A percentile compares a stretch with the other conserved stretches of the same genome.
Conservation (phyloP, 2,329 filamentous ascomycete genomes). For the Alternaria metachromatica region DNA sequence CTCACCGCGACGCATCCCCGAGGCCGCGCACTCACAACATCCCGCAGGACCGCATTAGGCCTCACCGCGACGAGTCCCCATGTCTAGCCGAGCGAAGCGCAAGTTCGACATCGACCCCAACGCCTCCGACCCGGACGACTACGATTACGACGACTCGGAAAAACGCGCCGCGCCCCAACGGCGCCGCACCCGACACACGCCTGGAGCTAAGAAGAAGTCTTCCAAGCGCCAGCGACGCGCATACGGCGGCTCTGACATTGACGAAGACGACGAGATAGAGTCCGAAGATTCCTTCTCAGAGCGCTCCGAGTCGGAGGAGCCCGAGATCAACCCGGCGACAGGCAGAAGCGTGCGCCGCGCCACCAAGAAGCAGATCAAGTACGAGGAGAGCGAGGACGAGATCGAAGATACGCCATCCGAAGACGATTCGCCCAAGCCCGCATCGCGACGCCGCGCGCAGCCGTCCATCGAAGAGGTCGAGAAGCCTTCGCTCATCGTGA, state of each 20-base stretch:
- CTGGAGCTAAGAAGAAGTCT: slow-evolving; percentile 37
- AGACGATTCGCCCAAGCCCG: slow-evolving; percentile 31
- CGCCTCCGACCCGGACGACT: slow-evolving; percentile 49
- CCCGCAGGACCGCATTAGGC: slow-evolving; percentile 26
- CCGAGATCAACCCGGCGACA: slow-evolving; percentile 62
- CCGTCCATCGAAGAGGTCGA: slow-evolving; percentile 36
- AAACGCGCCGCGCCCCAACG: slow-evolving; percentile 37
- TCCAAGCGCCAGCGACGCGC: slow-evolving; percentile 44
- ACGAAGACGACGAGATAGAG: slow-evolving; percentile 58
- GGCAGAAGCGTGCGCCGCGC: slow-evolving; percentile 63
- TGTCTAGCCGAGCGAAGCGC: slow-evolving; percentile 50
- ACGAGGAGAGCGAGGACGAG: slow-evolving; percentile 62
- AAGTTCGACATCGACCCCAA: slow-evolving; percentile 50
- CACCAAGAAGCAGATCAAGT: slow-evolving; percentile 62
- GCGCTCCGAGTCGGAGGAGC: slow-evolving; percentile 52
- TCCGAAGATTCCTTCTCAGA: slow-evolving; percentile 54
- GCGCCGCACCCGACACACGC: slow-evolving; percentile 37
- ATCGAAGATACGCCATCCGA: slow-evolving; percentile 50
- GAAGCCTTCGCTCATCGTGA: slow-evolving; percentile 50
- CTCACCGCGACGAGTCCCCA: slow-evolving; percentile 34
- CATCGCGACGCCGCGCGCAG: slow-evolving; percentile 29
- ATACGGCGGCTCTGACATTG: slow-evolving; percentile 46
- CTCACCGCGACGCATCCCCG: slow-evolving; percentile 12
- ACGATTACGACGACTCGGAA: slow-evolving; percentile 46
- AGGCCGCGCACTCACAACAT: slow-evolving; percentile 26